Evolutionary conservation across 495 filamentous ascomycete species (phyloP).

Genomic region (Ascodesmis nigricans): DNA sequence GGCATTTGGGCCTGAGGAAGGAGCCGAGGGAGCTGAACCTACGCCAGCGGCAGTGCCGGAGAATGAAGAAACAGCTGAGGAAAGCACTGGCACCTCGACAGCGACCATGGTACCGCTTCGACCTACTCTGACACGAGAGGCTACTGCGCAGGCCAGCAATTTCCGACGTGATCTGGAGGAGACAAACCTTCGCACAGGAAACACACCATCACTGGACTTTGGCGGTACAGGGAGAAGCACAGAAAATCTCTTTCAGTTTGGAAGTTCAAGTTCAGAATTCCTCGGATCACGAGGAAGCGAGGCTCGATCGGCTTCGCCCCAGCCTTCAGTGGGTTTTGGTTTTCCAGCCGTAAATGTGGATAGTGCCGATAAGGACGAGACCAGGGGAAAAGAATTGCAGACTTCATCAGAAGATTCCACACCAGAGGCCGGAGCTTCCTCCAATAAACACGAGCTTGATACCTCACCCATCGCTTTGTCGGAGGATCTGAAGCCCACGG

Average conservation of each 20-base stretch:
- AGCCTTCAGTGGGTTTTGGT: too few species aligned
- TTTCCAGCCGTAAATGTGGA: constrained; percentile 5
- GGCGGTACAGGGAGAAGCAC: constrained; percentile 3
- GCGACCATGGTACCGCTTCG: background rate
- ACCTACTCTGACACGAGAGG: constrained; percentile 12
- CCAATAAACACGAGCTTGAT: too few species aligned
- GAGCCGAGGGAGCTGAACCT: constrained; percentile 7
- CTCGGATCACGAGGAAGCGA: too few species aligned
- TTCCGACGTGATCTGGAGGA: constrained; percentile 26
- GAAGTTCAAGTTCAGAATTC: constrained; percentile 4
- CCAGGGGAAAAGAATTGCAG: constrained; percentile 1
- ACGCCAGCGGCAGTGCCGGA: constrained; percentile 3
- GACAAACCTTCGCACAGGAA: constrained; percentile 4
- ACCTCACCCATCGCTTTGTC: too few species aligned
- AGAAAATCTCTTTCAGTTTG: constrained; percentile 6
- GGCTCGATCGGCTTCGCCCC: too few species aligned
- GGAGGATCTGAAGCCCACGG: too few species aligned
- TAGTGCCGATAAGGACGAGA: constrained; percentile 7
- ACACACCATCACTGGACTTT: constrained; percentile 4
- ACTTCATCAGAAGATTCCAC: too few species aligned
- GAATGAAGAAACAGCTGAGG: too few species aligned
- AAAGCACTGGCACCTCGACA: too few species aligned
- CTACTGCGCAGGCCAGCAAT: constrained; percentile 22
- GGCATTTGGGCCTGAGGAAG: too few species aligned
- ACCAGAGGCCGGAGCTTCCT: too few species aligned